A percentile compares a stretch with the other conserved stretches of the same genome.
Conservation (phyloP, 2,329 filamentous ascomycete species). For the Pseudogymnoascus sp. region DNA sequence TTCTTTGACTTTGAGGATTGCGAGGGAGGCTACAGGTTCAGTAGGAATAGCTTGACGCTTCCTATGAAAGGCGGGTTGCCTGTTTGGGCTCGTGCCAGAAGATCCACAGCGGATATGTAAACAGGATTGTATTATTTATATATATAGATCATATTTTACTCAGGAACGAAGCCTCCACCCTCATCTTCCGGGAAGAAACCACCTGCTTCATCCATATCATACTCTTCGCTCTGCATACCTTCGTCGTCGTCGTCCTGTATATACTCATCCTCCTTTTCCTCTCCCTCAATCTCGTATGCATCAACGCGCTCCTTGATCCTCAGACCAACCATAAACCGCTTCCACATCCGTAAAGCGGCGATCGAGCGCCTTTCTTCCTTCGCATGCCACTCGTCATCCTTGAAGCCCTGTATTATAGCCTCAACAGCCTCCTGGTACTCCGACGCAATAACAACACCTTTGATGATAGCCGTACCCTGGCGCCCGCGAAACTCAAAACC, state of each 20-base stretch:
- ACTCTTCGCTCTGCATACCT: slow-evolving; percentile 36
- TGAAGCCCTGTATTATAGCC: slow-evolving; percentile 59
- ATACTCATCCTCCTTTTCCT: slow-evolving; percentile 32
- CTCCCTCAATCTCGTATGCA: slow-evolving; percentile 23
- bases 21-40: slow-evolving; percentile 38
- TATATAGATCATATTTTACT: slow-evolving; percentile 2
- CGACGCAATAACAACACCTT: slow-evolving; percentile 66
- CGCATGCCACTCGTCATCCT: slow-evolving; percentile 55
- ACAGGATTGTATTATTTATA: neutral
- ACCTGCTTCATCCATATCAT: slow-evolving; percentile 36
- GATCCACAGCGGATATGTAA: neutral
- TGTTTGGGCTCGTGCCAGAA: slow-evolving; percentile 10
- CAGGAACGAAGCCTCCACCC: slow-evolving; percentile 4
- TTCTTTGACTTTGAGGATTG: slow-evolving; percentile 43
- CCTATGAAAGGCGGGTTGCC: slow-evolving; percentile 57
- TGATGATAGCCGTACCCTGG: slow-evolving; percentile 74
- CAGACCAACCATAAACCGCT: slow-evolving; percentile 68
- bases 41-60: slow-evolving; percentile 53
- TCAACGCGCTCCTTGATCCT: slow-evolving; percentile 34
- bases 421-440: slow-evolving; percentile 66
- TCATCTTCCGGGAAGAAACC: slow-evolving; percentile 35
- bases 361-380: slow-evolving; percentile 56
- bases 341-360: slow-evolving; percentile 60
- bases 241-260: slow-evolving; percentile 26
- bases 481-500: slow-evolving; percentile 84